Evolutionary conservation across 164 flowering plant species (phyloP), one percentile per base, ranked within the genome.

Genomic region (Echeveria elegans): DNA sequence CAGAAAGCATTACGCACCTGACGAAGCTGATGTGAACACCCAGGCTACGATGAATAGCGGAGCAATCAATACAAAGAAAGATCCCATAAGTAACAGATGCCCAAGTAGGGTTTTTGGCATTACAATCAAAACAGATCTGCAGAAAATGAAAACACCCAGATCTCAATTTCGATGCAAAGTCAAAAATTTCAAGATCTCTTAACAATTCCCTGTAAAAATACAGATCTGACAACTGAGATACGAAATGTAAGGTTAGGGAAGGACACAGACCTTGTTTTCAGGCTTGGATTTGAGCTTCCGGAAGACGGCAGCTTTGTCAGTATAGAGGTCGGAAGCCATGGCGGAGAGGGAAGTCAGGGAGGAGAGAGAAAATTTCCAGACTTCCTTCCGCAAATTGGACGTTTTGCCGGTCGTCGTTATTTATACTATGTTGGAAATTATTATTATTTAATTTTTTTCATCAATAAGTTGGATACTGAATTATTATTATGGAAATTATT

Each of bases 11-110:
- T 15, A 26, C 6, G 50, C 65, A 88, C 97, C 98, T 85, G 4
- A 93, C 97, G 56, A 93, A 93, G 81, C 96, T 93, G 74, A 93
- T 72, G 66, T 92, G 98, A 47, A 92, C 98, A 34, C 98, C 98
- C 63, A 92, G 92, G 61, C 89, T 83, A 48, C 98, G 91, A 68
- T 93, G 98, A 38, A 69, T 84, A 8, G 97, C 88, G 0, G 98
- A 93, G 70, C 98, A 93, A 73, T 93, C 98, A 60, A 93, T 88
- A 78, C 98, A 93, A 18, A 93, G 88, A 68, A 88, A 93, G 76
- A 90, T 87, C 84, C 98, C 97, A 43, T 90, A 93, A 6, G 97
- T 83, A 7, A 93, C 96, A 19, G 98, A 92, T 53, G 98, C 97
- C 98, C 98, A 92, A 6, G 96, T 88, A 50, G 98, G 97, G 67